Evolutionary conservation across 176 grass and related monocot genomes (phyloP).

Genomic region (Aegilops bicornis): DNA sequence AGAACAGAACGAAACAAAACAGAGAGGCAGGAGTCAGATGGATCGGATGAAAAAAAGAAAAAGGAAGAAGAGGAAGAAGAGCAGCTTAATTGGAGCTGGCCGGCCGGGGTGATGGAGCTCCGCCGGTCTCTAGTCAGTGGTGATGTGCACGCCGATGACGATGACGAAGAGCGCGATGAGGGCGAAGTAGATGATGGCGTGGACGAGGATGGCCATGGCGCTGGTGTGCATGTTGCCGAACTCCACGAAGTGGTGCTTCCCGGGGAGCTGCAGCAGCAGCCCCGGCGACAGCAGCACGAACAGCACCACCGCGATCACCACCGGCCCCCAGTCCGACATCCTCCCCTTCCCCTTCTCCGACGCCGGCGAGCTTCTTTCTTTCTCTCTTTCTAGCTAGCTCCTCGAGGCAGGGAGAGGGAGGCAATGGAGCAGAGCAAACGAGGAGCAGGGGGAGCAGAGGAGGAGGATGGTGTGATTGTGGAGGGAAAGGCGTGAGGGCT

Average conservation of each 20-base stretch:
- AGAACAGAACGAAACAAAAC: neutral
- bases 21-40: neutral
- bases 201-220: slow-evolving; percentile 53
- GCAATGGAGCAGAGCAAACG: neutral
- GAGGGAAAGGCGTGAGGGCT: neutral
- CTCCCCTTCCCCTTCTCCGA: neutral
- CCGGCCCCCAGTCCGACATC: slow-evolving; percentile 60
- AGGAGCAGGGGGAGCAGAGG: neutral
- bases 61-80: neutral
- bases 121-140: neutral
- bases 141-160: slow-evolving; percentile 57
- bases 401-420: neutral
- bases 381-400: no score
- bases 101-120: neutral
- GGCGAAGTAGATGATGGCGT: slow-evolving; percentile 53
- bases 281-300: slow-evolving; percentile 66
- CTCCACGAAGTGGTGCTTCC: slow-evolving; percentile 25
- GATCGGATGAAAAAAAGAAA: neutral
- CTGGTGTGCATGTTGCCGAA: slow-evolving; percentile 54
- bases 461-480: neutral
- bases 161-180: slow-evolving; percentile 58
- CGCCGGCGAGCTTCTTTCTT: no score
- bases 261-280: slow-evolving; percentile 51
- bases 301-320: slow-evolving; percentile 53
- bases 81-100: neutral